Percentiles rank a stretch among this genome's conserved stretches.
Evolutionary conservation across 768 basidiomycete genomes (phyloP).

Genomic region (Russula dissimulans): DNA sequence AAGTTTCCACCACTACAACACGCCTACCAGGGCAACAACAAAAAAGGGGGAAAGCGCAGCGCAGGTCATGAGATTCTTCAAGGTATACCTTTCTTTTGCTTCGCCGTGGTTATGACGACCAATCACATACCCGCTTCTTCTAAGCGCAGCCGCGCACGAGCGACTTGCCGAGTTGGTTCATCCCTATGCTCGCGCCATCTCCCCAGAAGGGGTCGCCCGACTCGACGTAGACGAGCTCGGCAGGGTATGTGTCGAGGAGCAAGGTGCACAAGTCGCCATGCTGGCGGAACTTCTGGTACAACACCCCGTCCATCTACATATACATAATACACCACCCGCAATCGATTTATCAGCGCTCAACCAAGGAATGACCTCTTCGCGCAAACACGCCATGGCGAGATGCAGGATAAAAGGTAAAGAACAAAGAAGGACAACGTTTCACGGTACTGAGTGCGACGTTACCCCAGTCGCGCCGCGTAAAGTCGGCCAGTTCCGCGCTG

Average conservation of each 20-base stretch:
- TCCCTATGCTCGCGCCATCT: conserved; percentile 42
- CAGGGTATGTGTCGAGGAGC: conserved; percentile 45
- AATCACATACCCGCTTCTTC: too few species aligned
- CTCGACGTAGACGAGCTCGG: conserved; percentile 40
- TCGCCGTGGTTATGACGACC: too few species aligned
- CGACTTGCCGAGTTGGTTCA: conserved; percentile 56
- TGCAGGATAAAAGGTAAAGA: too few species aligned
- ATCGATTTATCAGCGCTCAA: too few species aligned
- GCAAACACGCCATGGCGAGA: too few species aligned
- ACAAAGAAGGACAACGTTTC: not conserved
- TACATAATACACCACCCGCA: conserved; percentile 1
- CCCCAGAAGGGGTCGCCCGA: conserved; percentile 57
- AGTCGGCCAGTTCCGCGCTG: conserved; percentile 24
- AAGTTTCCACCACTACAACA: too few species aligned
- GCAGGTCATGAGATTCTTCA: too few species aligned
- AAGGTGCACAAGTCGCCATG: conserved; percentile 47
- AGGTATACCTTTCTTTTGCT: too few species aligned
- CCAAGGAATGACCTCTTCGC: too few species aligned
- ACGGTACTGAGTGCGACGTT: conserved; percentile 42
- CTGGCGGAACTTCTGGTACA: conserved; percentile 62
- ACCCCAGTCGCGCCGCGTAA: conserved; percentile 49
- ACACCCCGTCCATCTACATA: conserved; percentile 55
- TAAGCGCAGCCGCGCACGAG: conserved; percentile 35
- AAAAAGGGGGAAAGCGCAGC: too few species aligned
- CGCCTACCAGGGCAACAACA: too few species aligned